Conservation (phyloP, 2,329 filamentous ascomycete genomes). For the Phialophora expanda region DNA sequence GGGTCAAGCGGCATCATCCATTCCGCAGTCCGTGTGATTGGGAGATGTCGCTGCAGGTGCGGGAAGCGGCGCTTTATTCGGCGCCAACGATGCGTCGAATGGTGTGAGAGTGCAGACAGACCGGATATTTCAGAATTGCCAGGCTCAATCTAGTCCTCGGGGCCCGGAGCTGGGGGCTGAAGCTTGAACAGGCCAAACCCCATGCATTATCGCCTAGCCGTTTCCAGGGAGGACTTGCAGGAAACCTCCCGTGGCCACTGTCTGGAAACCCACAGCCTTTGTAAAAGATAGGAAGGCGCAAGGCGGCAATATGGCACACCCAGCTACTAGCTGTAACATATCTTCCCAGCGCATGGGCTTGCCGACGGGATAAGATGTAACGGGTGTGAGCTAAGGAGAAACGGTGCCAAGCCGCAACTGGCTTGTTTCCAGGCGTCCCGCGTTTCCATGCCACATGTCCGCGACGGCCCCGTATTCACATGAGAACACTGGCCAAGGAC, state of each 20-base stretch:
- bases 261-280: not conserved
- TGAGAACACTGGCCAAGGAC: too few species aligned
- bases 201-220: not conserved
- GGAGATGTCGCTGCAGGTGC: slow-evolving; percentile 1
- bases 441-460: not conserved
- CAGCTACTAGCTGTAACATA: not conserved
- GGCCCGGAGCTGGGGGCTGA: not conserved
- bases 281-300: not conserved
- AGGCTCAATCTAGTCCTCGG: not conserved
- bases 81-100: not conserved
- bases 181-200: not conserved
- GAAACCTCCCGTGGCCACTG: not conserved
- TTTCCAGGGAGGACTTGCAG: not conserved
- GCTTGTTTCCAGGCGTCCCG: not conserved
- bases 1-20: not conserved
- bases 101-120: not conserved
- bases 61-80: not conserved
- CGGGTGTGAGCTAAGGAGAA: not conserved
- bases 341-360: not conserved
- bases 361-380: not conserved
- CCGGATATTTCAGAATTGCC: not conserved
- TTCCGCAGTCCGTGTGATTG: not conserved
- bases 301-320: not conserved
- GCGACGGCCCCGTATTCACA: not conserved
- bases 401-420: not conserved